These are phyloP conservation scores for Rhododendron kiyosumense DNA, from an alignment of 148 eudicot species.

Conservation along the genomic window DNA sequence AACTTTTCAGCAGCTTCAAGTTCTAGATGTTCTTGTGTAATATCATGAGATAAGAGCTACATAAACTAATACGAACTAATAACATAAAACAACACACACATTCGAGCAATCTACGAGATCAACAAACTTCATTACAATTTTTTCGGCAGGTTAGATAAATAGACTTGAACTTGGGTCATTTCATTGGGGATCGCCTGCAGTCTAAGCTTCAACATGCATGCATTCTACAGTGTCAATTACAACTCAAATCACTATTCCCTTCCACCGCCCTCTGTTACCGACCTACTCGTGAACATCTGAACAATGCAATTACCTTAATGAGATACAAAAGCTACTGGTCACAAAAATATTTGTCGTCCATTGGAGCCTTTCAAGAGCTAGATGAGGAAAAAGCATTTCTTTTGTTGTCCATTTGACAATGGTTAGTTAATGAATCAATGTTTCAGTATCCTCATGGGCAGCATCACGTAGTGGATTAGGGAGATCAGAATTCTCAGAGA, in stretches of 20 bases:
- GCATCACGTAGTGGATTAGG: background rate
- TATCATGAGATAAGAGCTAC: no score
- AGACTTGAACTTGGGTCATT: background rate
- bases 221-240: background rate
- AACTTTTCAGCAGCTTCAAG: no score
- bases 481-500: slow-evolving; percentile 1
- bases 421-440: background rate
- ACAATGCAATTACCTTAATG: background rate
- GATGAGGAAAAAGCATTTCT: background rate
- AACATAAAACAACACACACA: no score
- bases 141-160: background rate
- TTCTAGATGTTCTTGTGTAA: no score
- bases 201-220: background rate
- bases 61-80: no score
- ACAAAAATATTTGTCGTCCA: background rate
- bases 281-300: background rate
- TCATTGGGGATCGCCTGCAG: background rate
- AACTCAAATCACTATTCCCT: background rate
- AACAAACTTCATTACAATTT: background rate
- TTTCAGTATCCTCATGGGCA: background rate
- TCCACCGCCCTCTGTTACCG: background rate
- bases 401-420: background rate
- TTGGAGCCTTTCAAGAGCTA: background rate
- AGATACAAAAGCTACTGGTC: background rate
- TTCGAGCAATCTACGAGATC: background rate